A percentile compares a stretch with the other conserved stretches of the same genome.
These are phyloP conservation scores for Cutaneotrichosporon dermatis DNA, from an alignment of 1,284 basidiomycete species.

Conservation along the genomic window DNA sequence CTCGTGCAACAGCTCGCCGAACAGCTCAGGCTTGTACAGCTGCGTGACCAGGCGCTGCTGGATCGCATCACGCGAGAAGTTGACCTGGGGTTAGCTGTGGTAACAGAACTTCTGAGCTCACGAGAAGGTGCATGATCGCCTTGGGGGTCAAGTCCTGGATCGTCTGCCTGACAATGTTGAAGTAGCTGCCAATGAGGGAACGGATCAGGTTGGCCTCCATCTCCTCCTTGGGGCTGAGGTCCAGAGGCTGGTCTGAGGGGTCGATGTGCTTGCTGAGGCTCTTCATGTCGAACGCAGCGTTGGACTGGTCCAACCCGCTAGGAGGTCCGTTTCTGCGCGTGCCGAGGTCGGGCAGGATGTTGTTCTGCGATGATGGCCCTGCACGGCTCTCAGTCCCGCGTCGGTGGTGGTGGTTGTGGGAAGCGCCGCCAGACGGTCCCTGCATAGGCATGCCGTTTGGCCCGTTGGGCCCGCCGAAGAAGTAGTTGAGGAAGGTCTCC, in stretches of 20 bases:
- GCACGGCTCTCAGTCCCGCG: not conserved
- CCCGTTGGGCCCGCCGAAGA: constrained; percentile 69
- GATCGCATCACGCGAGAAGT: constrained; percentile 90
- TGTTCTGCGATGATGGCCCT: constrained; percentile 8
- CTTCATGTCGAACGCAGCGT: constrained; percentile 96
- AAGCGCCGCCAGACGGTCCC: not conserved
- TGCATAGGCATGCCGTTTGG: constrained; percentile 4
- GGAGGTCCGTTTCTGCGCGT: constrained; percentile 35
- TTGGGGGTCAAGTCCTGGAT: constrained; percentile 98
- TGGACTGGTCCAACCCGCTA: constrained; percentile 66
- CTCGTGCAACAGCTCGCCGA: constrained; percentile 86
- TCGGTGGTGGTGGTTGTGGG: not conserved
- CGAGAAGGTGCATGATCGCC: constrained; percentile 75
- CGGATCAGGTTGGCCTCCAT: constrained; percentile 95
- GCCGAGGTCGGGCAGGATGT: constrained; percentile 47
- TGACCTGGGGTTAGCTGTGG: constrained; percentile 61
- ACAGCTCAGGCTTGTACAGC: constrained; percentile 90
- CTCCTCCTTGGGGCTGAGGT: constrained; percentile 74
- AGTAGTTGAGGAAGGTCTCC: constrained; percentile 91
- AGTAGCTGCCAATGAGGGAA: constrained; percentile 91
- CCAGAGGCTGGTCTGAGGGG: constrained; percentile 58
- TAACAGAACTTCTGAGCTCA: constrained; percentile 6
- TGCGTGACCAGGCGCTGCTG: constrained; percentile 90
- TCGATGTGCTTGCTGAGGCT: constrained; percentile 94
- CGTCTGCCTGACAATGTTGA: constrained; percentile 89